Evolutionary conservation across 2,329 filamentous ascomycete species (phyloP).

Genomic region (Trichoderma aggressivum): DNA sequence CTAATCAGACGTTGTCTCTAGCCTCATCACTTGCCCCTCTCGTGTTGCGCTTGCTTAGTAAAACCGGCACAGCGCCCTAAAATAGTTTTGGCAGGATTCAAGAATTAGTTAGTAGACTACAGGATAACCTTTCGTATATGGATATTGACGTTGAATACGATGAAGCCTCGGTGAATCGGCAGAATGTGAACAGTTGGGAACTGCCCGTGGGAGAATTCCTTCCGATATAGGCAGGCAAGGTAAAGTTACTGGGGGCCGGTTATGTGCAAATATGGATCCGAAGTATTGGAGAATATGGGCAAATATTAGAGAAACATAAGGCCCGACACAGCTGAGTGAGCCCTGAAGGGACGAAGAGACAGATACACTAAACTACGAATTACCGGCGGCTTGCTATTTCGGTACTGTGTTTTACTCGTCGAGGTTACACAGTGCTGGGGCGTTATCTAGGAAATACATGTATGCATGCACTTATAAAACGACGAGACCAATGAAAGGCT

Average conservation of each 20-base stretch:
- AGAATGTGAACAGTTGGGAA: background rate
- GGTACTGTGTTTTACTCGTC: background rate
- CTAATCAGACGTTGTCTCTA: background rate
- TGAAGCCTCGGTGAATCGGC: background rate
- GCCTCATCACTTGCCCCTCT: background rate
- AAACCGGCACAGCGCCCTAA: background rate
- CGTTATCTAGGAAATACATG: background rate
- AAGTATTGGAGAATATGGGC: background rate
- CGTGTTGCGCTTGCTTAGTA: constrained; percentile 2
- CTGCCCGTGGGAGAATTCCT: background rate
- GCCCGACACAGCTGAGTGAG: background rate
- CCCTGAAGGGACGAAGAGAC: background rate
- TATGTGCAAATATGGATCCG: background rate
- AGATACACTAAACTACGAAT: background rate
- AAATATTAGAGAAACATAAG: background rate
- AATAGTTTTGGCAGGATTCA: background rate
- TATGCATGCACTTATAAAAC: background rate
- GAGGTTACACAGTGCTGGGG: background rate
- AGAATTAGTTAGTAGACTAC: background rate
- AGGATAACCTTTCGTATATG: background rate
- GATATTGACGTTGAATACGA: background rate
- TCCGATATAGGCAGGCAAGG: background rate
- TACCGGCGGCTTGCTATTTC: background rate
- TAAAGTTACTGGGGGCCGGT: background rate
- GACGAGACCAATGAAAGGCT: background rate